A percentile compares a stretch with the other conserved stretches of the same genome.
phyloP scores from a whole-genome alignment of 1,284 basidiomycete genomes.

The Puccinia horiana region DNA sequence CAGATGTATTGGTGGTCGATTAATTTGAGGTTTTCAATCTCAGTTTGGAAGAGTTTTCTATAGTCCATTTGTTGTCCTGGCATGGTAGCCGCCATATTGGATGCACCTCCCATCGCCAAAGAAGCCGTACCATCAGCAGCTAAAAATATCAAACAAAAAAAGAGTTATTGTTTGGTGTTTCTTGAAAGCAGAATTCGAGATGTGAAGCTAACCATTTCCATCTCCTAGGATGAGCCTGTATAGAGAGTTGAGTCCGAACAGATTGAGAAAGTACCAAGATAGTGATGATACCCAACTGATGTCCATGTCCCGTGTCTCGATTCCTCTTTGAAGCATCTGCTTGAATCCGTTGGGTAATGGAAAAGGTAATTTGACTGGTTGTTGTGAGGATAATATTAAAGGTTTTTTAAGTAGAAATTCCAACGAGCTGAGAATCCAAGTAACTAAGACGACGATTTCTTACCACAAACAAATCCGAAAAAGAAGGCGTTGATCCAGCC shows the following conservation, averaged over 20 bases:
- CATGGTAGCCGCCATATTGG: conserved; percentile 56
- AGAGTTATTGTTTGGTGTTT: conserved; percentile 63
- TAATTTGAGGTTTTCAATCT: conserved; percentile 89
- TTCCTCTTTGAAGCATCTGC: conserved; percentile 95
- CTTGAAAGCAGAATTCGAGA: conserved; percentile 63
- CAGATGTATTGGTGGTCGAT: conserved; percentile 79
- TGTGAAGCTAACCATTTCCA: conserved; percentile 72
- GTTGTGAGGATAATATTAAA: background rate
- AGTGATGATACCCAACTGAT: conserved; percentile 98
- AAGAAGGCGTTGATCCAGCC: conserved; percentile 99
- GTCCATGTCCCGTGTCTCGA: conserved; percentile 94
- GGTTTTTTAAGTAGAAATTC: background rate
- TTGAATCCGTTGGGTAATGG: conserved; percentile 96
- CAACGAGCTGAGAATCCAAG: background rate
- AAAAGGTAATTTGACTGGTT: conserved; percentile 83
- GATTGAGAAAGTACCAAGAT: conserved; percentile 99
- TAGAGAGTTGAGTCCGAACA: conserved; percentile 93
- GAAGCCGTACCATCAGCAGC: conserved; percentile 57
- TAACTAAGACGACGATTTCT: background rate
- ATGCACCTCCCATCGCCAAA: conserved; percentile 41
- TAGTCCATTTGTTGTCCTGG: conserved; percentile 65
- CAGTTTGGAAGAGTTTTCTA: conserved; percentile 83
- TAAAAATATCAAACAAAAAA: conserved; percentile 58
- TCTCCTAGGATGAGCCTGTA: conserved; percentile 89
- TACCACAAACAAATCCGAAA: conserved; percentile 88